phyloP scores from a whole-genome alignment of 169 alveolate species.

The Eimeria praecox region DNA sequence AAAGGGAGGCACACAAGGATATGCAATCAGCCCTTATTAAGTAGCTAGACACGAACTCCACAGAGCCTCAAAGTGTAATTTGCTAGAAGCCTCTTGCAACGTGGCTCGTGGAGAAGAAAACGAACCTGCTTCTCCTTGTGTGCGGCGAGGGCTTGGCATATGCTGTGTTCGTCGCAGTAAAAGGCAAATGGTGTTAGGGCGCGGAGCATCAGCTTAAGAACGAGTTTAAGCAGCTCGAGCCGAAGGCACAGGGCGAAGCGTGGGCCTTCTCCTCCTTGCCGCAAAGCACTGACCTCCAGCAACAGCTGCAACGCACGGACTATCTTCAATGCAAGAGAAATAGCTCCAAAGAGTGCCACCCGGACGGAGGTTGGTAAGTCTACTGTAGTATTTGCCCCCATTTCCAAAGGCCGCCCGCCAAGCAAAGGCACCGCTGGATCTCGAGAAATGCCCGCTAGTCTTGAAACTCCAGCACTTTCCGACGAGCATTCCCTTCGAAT shows the following conservation, averaged over 20 bases:
- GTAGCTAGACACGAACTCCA: not conserved
- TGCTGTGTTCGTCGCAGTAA: constrained; percentile 75
- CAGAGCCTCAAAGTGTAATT: not conserved
- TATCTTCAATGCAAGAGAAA: constrained; percentile 46
- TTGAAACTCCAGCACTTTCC: not conserved
- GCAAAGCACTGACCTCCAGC: constrained; percentile 54
- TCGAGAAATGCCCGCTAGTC: not conserved
- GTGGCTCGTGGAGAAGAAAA: not conserved
- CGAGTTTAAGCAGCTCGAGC: constrained; percentile 57
- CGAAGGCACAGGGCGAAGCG: constrained; percentile 62
- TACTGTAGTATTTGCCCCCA: not conserved
- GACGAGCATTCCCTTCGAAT: not conserved
- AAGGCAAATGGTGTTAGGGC: constrained; percentile 56
- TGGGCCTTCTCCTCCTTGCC: constrained; percentile 61
- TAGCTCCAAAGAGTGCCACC: constrained; percentile 20
- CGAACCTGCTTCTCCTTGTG: constrained; percentile 54
- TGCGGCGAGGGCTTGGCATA: constrained; percentile 52
- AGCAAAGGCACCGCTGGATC: not conserved
- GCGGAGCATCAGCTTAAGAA: constrained; percentile 50
- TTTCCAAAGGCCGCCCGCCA: not conserved
- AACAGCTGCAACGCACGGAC: constrained; percentile 60
- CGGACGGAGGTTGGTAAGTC: constrained; percentile 54
- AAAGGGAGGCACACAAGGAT: not conserved
- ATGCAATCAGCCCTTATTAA: not conserved
- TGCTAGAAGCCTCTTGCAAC: not conserved